These are phyloP conservation scores for Silene latifolia DNA, from an alignment of 148 eudicot genomes.

Conservation along the genomic window DNA sequence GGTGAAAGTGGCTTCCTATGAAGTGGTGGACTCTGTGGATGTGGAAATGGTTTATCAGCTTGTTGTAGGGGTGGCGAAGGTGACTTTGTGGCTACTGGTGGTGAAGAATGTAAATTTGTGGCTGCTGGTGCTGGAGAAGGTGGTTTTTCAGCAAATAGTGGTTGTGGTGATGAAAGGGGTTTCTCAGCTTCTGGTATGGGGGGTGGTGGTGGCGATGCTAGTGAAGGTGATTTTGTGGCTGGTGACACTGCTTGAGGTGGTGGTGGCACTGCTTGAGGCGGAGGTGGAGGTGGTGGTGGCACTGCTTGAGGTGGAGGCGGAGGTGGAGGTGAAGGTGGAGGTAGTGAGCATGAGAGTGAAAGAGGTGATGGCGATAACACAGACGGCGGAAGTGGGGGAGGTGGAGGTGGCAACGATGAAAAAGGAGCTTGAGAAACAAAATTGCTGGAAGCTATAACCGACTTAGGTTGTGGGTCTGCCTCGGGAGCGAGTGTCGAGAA, in stretches of 20 bases:
- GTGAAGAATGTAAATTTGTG: background rate
- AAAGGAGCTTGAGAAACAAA: constrained; percentile 25
- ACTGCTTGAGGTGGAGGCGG: background rate
- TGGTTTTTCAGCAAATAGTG: background rate
- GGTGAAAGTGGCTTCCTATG: background rate
- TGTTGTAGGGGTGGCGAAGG: background rate
- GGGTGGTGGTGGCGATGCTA: constrained; percentile 3
- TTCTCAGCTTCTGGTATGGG: background rate
- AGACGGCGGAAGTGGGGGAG: constrained; percentile 7
- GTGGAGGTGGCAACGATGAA: constrained; percentile 10
- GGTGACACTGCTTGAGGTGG: too few relatives aligned
- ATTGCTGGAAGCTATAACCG: constrained; percentile 24
- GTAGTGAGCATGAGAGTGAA: background rate
- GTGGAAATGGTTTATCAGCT: background rate
- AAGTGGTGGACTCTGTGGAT: background rate
- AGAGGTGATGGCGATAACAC: background rate
- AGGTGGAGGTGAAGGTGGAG: background rate
- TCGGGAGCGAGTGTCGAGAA: constrained; percentile 34
- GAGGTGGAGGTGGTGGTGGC: background rate
- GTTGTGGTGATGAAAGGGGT: background rate
- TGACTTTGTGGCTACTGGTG: background rate
- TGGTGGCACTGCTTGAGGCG: background rate
- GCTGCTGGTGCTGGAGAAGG: constrained; percentile 3
- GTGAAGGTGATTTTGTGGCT: background rate
- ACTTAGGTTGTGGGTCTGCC: constrained; percentile 35